Base-by-base conservation (phyloP, 192 early-diverging fungal genomes). In the Chytriomyces sp. region DNA sequence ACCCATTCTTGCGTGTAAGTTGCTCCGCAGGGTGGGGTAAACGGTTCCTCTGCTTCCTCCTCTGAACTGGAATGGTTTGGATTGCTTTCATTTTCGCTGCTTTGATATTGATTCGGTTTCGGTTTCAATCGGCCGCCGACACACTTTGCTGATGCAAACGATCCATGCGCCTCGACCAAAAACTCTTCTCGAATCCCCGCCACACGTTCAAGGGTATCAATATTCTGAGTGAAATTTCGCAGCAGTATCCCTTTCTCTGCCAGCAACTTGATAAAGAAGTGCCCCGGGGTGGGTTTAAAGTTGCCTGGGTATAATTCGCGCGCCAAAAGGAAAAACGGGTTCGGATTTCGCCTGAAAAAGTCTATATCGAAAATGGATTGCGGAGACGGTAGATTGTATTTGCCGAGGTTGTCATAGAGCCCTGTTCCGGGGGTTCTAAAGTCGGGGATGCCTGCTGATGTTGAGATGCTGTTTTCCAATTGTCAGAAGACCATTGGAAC, bases 81-180 rank as follows among this genome's bases (percentile, higher is more conserved):
- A 6, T 18, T 64, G 35, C 47, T 67, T 28, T 49, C 16, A 35
- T 35, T 35, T 35, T 35, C 35, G 35, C 35, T 35, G 35, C 35
- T 35, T 35, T 35, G 35, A 35, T 35, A 2, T 35, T 35, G 35
- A 35, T 35, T 35, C 35, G 35, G 35, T 35, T 35, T 35, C 35
- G 35, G 35, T 35, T 35, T 35, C 35, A 35, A 4, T 35, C 35
- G 35, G 5, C 24, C 9, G 67, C 94, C 93, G 47, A 94, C 84
- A 80, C 97, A 98, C 26, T 87, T 88, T 16, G 95, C 91, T 1
- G 85, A 82, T 16, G 91, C 89, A 81, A 98, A 99, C n/a, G 93
- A 92, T 5, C 97, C 97, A 85, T 99, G 97, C 0, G 97, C 95
- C 72, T 97, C 94, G 9, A 99, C 92, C 9, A 99, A 72, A n/a